These are phyloP conservation scores for Bonia amplexicaulis DNA, from an alignment of 176 grass and related monocot species.

Conservation along the genomic window DNA sequence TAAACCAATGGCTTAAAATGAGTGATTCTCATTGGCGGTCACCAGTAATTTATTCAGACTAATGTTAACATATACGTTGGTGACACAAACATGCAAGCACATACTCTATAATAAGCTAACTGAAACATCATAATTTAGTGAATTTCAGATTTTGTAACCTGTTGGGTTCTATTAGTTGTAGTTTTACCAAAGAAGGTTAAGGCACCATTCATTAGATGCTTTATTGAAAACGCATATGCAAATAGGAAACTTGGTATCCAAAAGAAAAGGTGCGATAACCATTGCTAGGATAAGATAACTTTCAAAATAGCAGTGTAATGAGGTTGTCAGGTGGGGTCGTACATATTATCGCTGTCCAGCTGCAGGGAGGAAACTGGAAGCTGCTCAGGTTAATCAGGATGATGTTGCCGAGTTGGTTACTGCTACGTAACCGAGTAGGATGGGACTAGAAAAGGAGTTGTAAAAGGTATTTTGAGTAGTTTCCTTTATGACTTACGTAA, in stretches of 20 bases:
- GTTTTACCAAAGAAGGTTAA: not conserved
- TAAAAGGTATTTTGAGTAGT: too few relatives aligned
- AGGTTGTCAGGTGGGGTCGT: not conserved
- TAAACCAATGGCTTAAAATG: not conserved
- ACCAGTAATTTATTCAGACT: not conserved
- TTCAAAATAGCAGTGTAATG: not conserved
- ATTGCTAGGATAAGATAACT: not conserved
- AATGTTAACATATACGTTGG: not conserved
- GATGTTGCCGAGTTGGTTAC: too few relatives aligned
- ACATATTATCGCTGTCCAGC: too few relatives aligned
- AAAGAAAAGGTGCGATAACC: not conserved
- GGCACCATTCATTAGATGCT: not conserved
- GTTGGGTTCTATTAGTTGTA: not conserved
- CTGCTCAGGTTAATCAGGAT: too few relatives aligned
- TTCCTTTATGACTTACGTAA: too few relatives aligned
- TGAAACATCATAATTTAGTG: not conserved
- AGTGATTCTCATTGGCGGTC: not conserved
- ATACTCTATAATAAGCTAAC: not conserved
- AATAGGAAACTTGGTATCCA: not conserved
- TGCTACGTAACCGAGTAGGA: too few relatives aligned
- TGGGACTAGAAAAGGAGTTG: too few relatives aligned
- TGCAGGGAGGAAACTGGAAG: too few relatives aligned
- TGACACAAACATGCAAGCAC: not conserved
- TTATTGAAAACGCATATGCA: not conserved
- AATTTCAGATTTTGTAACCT: not conserved